phyloP scores from a whole-genome alignment of 2,329 filamentous ascomycete genomes.

The Mycocentrospora acerina region DNA sequence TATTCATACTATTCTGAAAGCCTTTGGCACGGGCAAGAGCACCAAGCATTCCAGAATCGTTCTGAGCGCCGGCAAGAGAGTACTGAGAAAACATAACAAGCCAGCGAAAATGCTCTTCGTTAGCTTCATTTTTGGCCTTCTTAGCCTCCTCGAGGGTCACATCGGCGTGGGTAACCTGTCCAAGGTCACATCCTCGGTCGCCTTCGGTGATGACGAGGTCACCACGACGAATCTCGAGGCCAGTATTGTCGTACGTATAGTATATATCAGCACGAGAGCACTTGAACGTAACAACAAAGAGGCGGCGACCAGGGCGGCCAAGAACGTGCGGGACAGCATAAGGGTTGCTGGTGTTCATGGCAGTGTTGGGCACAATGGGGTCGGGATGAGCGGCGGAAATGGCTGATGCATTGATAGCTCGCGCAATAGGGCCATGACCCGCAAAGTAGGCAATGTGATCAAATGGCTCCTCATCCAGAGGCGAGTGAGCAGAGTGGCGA shows the following conservation, averaged over 20 bases:
- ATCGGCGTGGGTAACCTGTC: constrained; percentile 85
- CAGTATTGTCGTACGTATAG: constrained; percentile 94
- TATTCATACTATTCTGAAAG: constrained; percentile 29
- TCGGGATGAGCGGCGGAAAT: constrained; percentile 41
- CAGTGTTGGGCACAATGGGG: constrained; percentile 25
- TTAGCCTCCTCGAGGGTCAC: constrained; percentile 86
- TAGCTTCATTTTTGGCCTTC: constrained; percentile 85
- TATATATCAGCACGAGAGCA: constrained; percentile 94
- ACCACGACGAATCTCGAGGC: constrained; percentile 83
- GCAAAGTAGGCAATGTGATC: constrained; percentile 42
- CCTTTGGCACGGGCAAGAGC: constrained; percentile 38
- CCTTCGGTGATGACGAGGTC: constrained; percentile 97
- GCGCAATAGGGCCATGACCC: constrained; percentile 38
- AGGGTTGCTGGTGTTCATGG: constrained; percentile 30
- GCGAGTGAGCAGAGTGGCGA: constrained; percentile 32
- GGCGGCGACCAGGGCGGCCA: constrained; percentile 38
- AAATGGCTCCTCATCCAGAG: constrained; percentile 62
- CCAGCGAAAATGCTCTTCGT: constrained; percentile 96
- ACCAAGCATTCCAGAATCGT: constrained; percentile 55
- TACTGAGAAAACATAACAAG: constrained; percentile 94
- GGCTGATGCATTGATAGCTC: constrained; percentile 38
- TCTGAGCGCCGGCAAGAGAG: constrained; percentile 34
- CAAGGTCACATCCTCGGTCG: constrained; percentile 92
- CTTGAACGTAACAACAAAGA: constrained; percentile 95
- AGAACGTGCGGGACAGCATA: constrained; percentile 36